These are phyloP conservation scores for Neoascochyta sp. DNA, from an alignment of 2,329 filamentous ascomycete species.

Conservation along the genomic window DNA sequence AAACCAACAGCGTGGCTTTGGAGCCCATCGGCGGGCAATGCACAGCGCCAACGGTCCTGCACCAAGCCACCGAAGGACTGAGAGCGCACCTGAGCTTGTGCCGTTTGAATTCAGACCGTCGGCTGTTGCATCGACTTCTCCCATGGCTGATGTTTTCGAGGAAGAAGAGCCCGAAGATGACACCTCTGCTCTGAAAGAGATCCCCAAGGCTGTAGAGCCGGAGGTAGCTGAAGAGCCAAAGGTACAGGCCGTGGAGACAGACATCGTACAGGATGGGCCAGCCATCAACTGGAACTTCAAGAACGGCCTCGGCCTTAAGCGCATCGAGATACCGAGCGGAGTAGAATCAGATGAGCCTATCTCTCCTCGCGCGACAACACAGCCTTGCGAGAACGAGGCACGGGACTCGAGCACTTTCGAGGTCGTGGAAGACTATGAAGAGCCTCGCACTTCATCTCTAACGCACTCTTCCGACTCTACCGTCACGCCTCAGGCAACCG, in stretches of 20 bases:
- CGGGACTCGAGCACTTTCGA: too few relatives aligned
- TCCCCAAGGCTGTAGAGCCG: conserved; percentile 23
- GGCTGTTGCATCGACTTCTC: conserved; percentile 59
- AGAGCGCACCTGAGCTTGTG: conserved; percentile 75
- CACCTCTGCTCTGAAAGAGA: conserved; percentile 21
- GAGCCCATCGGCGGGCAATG: conserved; percentile 59
- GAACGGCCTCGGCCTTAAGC: conserved; percentile 37
- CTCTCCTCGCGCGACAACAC: conserved; percentile 24
- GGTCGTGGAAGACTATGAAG: conserved; percentile 47
- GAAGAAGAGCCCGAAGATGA: conserved; percentile 68
- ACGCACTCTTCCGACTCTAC: conserved; percentile 52
- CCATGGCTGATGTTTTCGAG: conserved; percentile 84
- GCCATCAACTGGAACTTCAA: conserved; percentile 45
- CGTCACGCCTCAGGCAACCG: conserved; percentile 35
- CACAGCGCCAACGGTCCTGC: conserved; percentile 74
- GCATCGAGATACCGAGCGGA: conserved; percentile 10
- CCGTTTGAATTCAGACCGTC: conserved; percentile 61
- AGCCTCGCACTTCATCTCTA: conserved; percentile 47
- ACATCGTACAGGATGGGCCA: conserved; percentile 37
- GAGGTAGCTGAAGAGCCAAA: conserved; percentile 41
- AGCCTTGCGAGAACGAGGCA: too few relatives aligned
- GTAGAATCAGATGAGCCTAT: conserved; percentile 17
- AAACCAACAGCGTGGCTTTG: conserved; percentile 40
- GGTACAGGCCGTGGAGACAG: conserved; percentile 47
- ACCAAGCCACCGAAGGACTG: conserved; percentile 73